Percentiles rank a stretch among this genome's conserved stretches.
Evolutionary conservation across 805 yeast genomes (phyloP).

Genomic region (Wickerhamomyces hampshirensis): DNA sequence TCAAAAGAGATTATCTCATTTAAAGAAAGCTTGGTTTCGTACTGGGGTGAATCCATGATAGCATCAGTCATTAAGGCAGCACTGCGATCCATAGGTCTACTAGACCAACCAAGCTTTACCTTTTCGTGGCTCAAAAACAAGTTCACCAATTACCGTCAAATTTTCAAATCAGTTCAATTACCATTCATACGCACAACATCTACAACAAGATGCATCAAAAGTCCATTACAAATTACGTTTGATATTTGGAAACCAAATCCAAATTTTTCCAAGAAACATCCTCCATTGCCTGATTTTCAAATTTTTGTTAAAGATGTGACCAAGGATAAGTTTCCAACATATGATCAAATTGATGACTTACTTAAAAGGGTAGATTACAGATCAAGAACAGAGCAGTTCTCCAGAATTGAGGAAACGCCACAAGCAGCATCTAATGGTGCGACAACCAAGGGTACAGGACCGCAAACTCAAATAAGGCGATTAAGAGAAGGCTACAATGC

Average conservation of each 20-base stretch:
- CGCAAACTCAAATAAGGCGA: constrained; percentile 30
- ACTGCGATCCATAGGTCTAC: constrained; percentile 4
- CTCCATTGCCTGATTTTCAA: constrained; percentile 73
- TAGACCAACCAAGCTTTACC: constrained; percentile 12
- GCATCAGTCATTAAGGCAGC: not conserved
- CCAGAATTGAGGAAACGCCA: not conserved
- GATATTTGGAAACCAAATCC: constrained; percentile 84
- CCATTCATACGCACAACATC: constrained; percentile 20
- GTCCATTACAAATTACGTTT: constrained; percentile 32
- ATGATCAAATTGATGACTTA: constrained; percentile 35
- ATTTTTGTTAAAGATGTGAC: constrained; percentile 52
- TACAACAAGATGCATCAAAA: no score
- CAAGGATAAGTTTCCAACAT: constrained; percentile 40
- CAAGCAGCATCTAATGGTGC: not conserved
- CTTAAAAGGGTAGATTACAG: constrained; percentile 17
- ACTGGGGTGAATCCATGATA: not conserved
- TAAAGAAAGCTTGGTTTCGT: not conserved
- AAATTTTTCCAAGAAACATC: constrained; percentile 61
- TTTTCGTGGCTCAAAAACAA: constrained; percentile 17
- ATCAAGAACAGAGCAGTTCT: constrained; percentile 5
- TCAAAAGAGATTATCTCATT: not conserved
- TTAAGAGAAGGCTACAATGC: constrained; percentile 48
- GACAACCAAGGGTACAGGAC: constrained; percentile 28
- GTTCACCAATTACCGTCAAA: constrained; percentile 21
- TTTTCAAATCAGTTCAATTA: constrained; percentile 27